phyloP scores from a whole-genome alignment of 2,329 filamentous ascomycete species.

The Aspergillus terreus region DNA sequence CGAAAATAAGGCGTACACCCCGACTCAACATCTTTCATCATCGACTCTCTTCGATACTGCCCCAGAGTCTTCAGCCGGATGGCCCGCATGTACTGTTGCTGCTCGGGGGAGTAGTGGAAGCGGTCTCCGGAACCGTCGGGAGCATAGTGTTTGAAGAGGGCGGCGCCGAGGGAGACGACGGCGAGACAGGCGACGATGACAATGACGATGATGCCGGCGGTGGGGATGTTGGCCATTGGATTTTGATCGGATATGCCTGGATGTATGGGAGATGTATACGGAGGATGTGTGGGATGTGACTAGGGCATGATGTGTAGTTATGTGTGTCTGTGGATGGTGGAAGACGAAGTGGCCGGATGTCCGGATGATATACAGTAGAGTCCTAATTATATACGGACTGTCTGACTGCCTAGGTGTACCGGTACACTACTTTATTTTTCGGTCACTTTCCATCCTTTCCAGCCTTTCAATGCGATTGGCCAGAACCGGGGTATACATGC shows the following conservation, averaged over 20 bases:
- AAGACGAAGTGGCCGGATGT: too few relatives aligned
- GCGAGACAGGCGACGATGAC: slow-evolving; percentile 31
- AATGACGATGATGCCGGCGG: slow-evolving; percentile 26
- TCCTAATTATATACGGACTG: too few relatives aligned
- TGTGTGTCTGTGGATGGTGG: too few relatives aligned
- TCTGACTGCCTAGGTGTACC: too few relatives aligned
- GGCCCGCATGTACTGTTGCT: slow-evolving; percentile 29
- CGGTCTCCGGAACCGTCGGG: slow-evolving; percentile 17
- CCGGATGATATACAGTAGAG: too few relatives aligned
- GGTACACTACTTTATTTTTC: too few relatives aligned
- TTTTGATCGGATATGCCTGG: neutral
- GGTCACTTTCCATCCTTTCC: too few relatives aligned
- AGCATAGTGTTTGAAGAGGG: slow-evolving; percentile 24
- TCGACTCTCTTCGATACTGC: slow-evolving; percentile 20
- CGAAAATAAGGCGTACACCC: slow-evolving; percentile 2
- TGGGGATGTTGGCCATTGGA: slow-evolving; percentile 19
- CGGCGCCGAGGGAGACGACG: slow-evolving; percentile 25
- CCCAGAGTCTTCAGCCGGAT: slow-evolving; percentile 26
- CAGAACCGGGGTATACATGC: too few relatives aligned
- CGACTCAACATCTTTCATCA: neutral
- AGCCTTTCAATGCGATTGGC: too few relatives aligned
- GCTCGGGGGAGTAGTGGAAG: slow-evolving; percentile 22
- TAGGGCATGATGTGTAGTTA: too few relatives aligned
- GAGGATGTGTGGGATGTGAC: too few relatives aligned
- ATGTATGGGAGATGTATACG: too few relatives aligned